Evolutionary conservation across 345 rosid species (phyloP), one percentile per base, ranked within the genome.

Genomic region (Psidium guajava): DNA sequence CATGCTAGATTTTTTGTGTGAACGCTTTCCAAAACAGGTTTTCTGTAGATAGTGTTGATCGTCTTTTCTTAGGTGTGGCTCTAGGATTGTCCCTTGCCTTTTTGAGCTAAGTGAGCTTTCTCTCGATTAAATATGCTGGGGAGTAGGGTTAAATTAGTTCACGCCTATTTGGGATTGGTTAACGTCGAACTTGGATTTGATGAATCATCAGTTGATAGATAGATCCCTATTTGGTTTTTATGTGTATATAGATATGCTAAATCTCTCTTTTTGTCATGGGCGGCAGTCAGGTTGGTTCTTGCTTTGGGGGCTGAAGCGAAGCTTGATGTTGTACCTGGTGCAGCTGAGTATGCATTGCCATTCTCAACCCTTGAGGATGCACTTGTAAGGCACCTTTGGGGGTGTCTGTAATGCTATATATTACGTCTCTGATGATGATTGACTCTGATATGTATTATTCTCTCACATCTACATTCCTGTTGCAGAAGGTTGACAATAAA

Each of bases 201-300:
- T 16, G 44, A 16, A 69, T 69, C 73, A 75, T 80, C 69, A 49
- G 36, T 21, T 36, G 55, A 51, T 82, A 82, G 84, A 74, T 84
- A 85, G 82, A 82, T 87, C 47, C 54, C 82, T 83, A 51, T 86
- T 58, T 59, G 50, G 56, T 52, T 50, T 20, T 27, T 51, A 25
- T 20, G 57, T 32, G 42, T 22, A 32, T 75, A 18, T 75, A 42
- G 59, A 51, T 84, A 53, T 14, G 54, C 82, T 87, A 47, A 75
- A 83, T 75, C 57, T 53, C 47, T 85, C 87, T 84, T 86, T 86
- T 93, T 88, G 75, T 91, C 86, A 82, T 91, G 98, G 98, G 90
- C 97, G 98, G 90, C 97, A 95, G 98, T 92, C 91, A 95, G 98
- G 99, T 88, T 97, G 98, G 99, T 97, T 91, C 98, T 97, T 94